Evolutionary conservation across 495 filamentous ascomycete genomes (phyloP).

Genomic region (Paragyromitra xinjiangensis): DNA sequence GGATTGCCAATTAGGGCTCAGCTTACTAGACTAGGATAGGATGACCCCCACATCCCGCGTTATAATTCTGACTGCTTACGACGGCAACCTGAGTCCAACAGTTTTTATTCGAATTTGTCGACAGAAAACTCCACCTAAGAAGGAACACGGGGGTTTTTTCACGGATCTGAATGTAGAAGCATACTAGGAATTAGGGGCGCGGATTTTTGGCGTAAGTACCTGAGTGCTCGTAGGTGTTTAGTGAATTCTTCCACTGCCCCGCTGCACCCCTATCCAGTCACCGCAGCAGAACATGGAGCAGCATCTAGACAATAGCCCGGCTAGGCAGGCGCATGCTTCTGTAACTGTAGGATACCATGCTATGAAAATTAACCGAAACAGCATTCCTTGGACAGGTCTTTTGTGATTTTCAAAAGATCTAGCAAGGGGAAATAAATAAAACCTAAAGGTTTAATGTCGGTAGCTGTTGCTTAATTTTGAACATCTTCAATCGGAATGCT

Average conservation of each 20-base stretch:
- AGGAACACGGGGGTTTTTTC: conserved; percentile 44
- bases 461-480: conserved; percentile 17
- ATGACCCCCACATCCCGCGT: conserved; percentile 51
- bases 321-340: conserved; percentile 48
- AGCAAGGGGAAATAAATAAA: conserved; percentile 1
- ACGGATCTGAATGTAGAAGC: conserved; percentile 27
- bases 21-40: not conserved
- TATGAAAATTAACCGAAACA: conserved; percentile 38
- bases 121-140: conserved; percentile 29
- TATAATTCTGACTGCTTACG: conserved; percentile 51
- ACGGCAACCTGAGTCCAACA: conserved; percentile 38
- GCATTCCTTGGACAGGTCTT: not conserved
- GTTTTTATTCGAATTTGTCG: conserved; percentile 43
- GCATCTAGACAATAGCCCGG: conserved; percentile 15
- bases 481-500: not conserved
- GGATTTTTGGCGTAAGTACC: conserved; percentile 8
- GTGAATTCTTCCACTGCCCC: conserved; percentile 27
- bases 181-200: conserved; percentile 9
- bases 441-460: conserved; percentile 7
- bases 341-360: conserved; percentile 16
- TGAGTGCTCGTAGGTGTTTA: conserved; percentile 25
- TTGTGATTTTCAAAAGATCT: conserved; percentile 5
- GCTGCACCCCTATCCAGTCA: conserved; percentile 18
- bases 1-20: conserved; percentile 34
- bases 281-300: not conserved